Evolutionary conservation across 1,284 basidiomycete genomes (phyloP).

Genomic region (Cystobasidiaceae sp.): DNA sequence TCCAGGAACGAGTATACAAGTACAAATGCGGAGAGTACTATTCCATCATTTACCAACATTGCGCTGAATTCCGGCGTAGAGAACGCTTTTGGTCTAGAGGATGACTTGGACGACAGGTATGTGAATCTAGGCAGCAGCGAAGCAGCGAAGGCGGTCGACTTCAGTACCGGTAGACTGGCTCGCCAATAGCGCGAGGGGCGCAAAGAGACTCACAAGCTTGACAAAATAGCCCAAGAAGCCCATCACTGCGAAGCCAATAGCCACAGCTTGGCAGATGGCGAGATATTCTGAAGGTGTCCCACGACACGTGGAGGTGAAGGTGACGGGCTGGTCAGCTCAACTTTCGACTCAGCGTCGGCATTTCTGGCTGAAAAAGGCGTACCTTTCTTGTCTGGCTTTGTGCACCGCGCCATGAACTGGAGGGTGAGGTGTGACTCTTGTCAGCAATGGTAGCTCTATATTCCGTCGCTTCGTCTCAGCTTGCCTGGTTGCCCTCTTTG

Average conservation of each 20-base stretch:
- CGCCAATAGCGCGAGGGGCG: too few species aligned
- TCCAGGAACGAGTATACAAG: too few species aligned
- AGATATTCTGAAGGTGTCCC: constrained; percentile 68
- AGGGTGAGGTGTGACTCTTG: not conserved
- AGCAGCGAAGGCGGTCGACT: not conserved
- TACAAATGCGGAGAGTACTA: too few species aligned
- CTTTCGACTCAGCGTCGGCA: not conserved
- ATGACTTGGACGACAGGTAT: constrained; percentile 21
- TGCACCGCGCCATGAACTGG: constrained; percentile 93
- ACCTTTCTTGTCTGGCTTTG: constrained; percentile 92
- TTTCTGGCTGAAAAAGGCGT: not conserved
- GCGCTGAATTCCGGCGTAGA: too few species aligned
- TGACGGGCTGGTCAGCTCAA: not conserved
- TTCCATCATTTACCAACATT: too few species aligned
- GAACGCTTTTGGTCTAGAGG: not conserved
- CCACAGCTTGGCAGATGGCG: constrained; percentile 88
- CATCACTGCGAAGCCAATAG: constrained; percentile 92
- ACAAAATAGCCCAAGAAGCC: constrained; percentile 61
- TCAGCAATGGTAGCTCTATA: not conserved
- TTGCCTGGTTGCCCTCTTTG: constrained; percentile 85
- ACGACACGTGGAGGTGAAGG: not conserved
- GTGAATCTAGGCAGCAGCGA: not conserved
- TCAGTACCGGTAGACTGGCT: not conserved
- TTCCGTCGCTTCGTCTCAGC: constrained; percentile 39
- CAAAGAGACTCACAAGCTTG: constrained; percentile 39